Conservation (phyloP, 2,329 filamentous ascomycete species). For the Fusarium guadeloupense region DNA sequence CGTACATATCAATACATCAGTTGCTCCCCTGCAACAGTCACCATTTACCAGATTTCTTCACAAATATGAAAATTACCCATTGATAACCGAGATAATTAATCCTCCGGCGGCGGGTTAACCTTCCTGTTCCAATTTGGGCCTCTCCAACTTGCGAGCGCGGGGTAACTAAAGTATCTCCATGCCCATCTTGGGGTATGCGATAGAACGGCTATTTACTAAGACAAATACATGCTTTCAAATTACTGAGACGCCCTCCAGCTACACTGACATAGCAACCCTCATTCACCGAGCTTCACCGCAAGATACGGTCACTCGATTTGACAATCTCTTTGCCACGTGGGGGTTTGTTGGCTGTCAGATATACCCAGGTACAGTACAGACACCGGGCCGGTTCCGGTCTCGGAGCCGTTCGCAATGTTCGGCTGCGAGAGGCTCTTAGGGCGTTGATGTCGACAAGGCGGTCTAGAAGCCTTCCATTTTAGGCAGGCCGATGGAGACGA, state of each 20-base stretch:
- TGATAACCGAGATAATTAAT: too few relatives aligned
- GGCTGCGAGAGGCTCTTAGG: slow-evolving; percentile 4
- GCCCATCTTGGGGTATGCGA: slow-evolving; percentile 16
- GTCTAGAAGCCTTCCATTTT: slow-evolving; percentile 36
- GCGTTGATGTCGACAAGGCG: background rate
- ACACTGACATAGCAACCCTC: slow-evolving; percentile 1
- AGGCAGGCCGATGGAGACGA: slow-evolving; percentile 30
- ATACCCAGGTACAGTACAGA: slow-evolving; percentile 1
- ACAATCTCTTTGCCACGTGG: background rate
- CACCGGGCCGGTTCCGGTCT: slow-evolving; percentile 41
- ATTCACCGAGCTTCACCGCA: slow-evolving; percentile 24
- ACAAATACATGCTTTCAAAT: background rate
- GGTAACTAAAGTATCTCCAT: slow-evolving; percentile 16
- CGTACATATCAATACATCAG: slow-evolving; percentile 2
- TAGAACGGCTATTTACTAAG: too few relatives aligned
- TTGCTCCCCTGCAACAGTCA: background rate
- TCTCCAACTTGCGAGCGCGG: slow-evolving; percentile 21
- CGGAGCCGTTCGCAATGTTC: slow-evolving; percentile 31
- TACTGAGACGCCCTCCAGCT: slow-evolving; percentile 21
- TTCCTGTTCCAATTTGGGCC: slow-evolving; percentile 28
- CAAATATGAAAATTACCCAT: background rate
- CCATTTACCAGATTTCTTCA: background rate
- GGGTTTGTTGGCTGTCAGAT: slow-evolving; percentile 1
- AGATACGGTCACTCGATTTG: slow-evolving; percentile 11
- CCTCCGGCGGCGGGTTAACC: slow-evolving; percentile 18